Evolutionary conservation across 169 alveolate genomes (phyloP), one percentile per base, ranked within the genome.

Genomic region (Cryptosporidium sp.): DNA sequence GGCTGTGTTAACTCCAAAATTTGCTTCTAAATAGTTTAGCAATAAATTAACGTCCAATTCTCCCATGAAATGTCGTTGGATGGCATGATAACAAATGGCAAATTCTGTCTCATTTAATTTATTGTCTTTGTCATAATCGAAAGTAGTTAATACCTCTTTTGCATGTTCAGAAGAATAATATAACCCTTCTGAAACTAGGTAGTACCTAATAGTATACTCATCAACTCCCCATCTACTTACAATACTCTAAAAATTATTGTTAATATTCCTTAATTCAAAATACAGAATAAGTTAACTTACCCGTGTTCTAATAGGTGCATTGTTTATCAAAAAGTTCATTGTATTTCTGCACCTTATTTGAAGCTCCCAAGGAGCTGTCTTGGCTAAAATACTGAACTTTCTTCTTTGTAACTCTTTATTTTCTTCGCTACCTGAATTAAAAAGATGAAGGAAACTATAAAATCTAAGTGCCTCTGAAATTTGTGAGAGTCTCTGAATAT

Each of bases 321-420:
- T 80, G 67, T 65, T 80, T 43, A 80, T 80, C 39, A 80, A 65
- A 62, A 62, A 80, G 70, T 80, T 80, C 89, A 80, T 80, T 35
- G 89, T 80, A 39, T 80, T 80, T 62, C 89, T 80, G 67, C 89
- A 80, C 59, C 68, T 59, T 23, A 80, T 58, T 50, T 80, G 89
- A 33, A 80, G 75, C 5, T 80, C 89, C 89, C 89, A 80, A 62
- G 89, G 89, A 29, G 89, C 74, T 9, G 89, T 80, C 43, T 80
- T 80, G 8, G 89, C 73, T 23, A 80, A 37, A 62, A 80, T 62
- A 41, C 89, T 80, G 39, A 58, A 80, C 29, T 80, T 59, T 12
- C 89, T 80, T 65, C 89, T 80, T 80, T 80, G 89, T 8, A 80
- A 39, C 59, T 80, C 89, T 62, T 45, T 80, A 10, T 33, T 45